phyloP scores from a whole-genome alignment of 2,329 filamentous ascomycete species.

The Magnaporthiopsis incrustans region DNA sequence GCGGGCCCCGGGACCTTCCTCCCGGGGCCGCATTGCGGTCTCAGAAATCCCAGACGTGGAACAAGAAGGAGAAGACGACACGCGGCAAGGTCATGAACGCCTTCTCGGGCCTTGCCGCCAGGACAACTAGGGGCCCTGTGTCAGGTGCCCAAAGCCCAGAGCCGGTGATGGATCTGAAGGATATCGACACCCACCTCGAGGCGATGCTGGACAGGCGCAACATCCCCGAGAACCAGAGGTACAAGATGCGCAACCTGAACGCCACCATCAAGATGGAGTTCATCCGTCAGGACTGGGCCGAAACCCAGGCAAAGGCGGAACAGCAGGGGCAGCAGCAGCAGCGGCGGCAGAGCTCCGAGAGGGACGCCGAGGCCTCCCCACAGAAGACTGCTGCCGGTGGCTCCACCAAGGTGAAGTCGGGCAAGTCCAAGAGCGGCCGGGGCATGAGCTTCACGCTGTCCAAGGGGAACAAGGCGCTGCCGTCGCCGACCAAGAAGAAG shows the following conservation, averaged over 20 bases:
- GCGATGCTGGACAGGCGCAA: constrained; percentile 75
- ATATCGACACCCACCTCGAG: constrained; percentile 51
- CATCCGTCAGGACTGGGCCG: constrained; percentile 78
- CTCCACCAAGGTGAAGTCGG: constrained; percentile 29
- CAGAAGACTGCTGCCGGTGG: constrained; percentile 29
- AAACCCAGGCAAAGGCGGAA: constrained; percentile 44
- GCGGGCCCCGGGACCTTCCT: constrained; percentile 2
- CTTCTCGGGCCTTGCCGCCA: constrained; percentile 29
- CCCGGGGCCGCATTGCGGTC: constrained; percentile 1
- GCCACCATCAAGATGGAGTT: constrained; percentile 93
- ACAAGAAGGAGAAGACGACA: constrained; percentile 31
- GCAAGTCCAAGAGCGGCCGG: constrained; percentile 51
- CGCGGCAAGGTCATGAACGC: constrained; percentile 31
- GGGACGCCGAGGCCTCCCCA: constrained; percentile 35
- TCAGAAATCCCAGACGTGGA: constrained; percentile 14
- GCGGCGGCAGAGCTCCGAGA: constrained; percentile 13
- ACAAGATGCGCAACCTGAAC: constrained; percentile 87
- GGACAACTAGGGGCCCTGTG: constrained; percentile 12
- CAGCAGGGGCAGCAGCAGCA: background rate
- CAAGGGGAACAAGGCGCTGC: constrained; percentile 52
- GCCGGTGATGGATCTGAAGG: constrained; percentile 38
- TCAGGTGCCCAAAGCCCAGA: constrained; percentile 37
- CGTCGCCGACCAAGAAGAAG: constrained; percentile 65
- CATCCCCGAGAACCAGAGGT: constrained; percentile 86
- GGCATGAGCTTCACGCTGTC: constrained; percentile 75